Evolutionary conservation across 1,284 basidiomycete species (phyloP).

Genomic region (Ustilago crameri): DNA sequence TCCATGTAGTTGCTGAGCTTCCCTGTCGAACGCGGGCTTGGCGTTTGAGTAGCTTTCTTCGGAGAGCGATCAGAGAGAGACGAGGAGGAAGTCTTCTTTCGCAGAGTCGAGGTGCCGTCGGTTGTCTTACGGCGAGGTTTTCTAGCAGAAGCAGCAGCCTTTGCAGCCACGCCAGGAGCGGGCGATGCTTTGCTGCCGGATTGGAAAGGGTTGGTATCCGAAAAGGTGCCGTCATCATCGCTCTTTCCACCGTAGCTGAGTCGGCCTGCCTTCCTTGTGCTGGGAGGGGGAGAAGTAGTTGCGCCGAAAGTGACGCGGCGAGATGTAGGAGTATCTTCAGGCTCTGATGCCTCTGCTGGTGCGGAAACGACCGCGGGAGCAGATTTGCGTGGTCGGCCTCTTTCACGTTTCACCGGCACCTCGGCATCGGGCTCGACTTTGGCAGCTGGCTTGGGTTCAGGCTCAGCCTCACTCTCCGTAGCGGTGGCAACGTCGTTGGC

Average conservation of each 20-base stretch:
- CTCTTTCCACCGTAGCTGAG: conserved; percentile 55
- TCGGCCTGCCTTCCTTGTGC: conserved; percentile 19
- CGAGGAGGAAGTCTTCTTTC: conserved; percentile 27
- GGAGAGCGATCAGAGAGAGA: conserved; percentile 11
- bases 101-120: conserved; percentile 26
- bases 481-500: conserved; percentile 15
- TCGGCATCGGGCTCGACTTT: conserved; percentile 12
- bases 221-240: conserved; percentile 68
- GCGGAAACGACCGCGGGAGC: conserved; percentile 17
- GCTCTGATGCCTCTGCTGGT: conserved; percentile 70
- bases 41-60: conserved; percentile 7
- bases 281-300: conserved; percentile 12
- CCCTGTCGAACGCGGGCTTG: conserved; percentile 8
- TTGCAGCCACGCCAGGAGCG: conserved; percentile 27
- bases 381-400: conserved; percentile 39
- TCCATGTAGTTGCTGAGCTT: conserved; percentile 54
- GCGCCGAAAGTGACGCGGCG: conserved; percentile 28
- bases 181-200: conserved; percentile 70
- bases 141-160: conserved; percentile 33
- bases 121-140: conserved; percentile 37
- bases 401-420: conserved; percentile 24
- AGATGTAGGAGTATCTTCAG: conserved; percentile 69
- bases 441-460: conserved; percentile 4
- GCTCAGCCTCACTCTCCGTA: conserved; percentile 26
- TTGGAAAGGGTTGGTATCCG: conserved; percentile 73